phyloP scores from a whole-genome alignment of 768 basidiomycete species.

The Candolleomyces efflorescens region DNA sequence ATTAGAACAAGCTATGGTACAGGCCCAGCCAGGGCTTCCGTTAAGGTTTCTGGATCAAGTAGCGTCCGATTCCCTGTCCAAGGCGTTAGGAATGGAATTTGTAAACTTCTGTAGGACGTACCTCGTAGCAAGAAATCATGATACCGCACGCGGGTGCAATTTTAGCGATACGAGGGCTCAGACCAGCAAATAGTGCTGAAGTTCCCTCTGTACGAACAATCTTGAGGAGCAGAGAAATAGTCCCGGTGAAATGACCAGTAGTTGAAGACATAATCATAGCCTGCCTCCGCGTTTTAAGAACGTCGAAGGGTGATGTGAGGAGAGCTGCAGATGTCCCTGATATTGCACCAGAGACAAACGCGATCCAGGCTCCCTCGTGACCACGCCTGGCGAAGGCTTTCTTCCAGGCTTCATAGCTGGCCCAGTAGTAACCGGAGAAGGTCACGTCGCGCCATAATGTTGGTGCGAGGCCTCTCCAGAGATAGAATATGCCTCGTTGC shows the following conservation, averaged over 20 bases:
- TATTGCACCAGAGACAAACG: constrained; percentile 87
- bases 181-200: constrained; percentile 76
- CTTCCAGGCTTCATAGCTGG: constrained; percentile 87
- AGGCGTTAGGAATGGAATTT: constrained; percentile 9
- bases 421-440: constrained; percentile 97
- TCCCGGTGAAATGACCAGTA: constrained; percentile 38
- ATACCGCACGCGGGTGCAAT: constrained; percentile 98
- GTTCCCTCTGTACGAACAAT: constrained; percentile 79
- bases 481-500: constrained; percentile 57
- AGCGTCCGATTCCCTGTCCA: constrained; percentile 54
- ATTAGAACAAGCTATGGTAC: constrained; percentile 9
- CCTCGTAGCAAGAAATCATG: constrained; percentile 97
- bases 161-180: constrained; percentile 86
- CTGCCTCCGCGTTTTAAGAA: constrained; percentile 92
- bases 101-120: constrained; percentile 24
- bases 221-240: constrained; percentile 59
- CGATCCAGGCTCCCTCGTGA: constrained; percentile 56
- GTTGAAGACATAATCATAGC: constrained; percentile 67
- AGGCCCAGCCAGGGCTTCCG: background rate
- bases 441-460: constrained; percentile 98
- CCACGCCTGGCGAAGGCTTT: constrained; percentile 49
- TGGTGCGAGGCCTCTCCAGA: constrained; percentile 90
- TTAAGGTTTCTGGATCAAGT: constrained; percentile 35
- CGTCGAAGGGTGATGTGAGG: constrained; percentile 93
- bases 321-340: constrained; percentile 86